Percentiles rank a stretch among this genome's conserved stretches.
Evolutionary conservation across 2,329 filamentous ascomycete genomes (phyloP).

Genomic region (Penicillium sp.): DNA sequence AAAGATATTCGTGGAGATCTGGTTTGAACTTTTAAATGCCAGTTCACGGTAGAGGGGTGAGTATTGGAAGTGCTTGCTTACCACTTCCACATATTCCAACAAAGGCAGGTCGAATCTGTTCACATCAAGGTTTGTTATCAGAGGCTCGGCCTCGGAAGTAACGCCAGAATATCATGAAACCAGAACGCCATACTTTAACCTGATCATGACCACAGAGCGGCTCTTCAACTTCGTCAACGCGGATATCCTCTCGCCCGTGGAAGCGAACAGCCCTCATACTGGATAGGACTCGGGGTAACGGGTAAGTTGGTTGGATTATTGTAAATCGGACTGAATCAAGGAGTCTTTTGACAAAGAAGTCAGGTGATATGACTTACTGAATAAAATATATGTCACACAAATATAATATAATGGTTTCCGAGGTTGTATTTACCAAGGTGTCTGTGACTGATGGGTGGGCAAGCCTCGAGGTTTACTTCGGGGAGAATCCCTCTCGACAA

Average conservation of each 20-base stretch:
- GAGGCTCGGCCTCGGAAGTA: neutral
- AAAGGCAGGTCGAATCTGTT: conserved; percentile 32
- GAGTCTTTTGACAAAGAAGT: neutral
- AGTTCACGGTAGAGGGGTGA: too few species aligned
- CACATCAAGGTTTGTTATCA: neutral
- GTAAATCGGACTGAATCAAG: neutral
- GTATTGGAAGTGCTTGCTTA: neutral
- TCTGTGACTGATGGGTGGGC: neutral
- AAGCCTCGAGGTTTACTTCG: neutral
- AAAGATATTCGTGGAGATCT: conserved; percentile 56
- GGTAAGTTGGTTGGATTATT: neutral
- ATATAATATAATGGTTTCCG: too few species aligned
- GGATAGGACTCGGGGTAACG: neutral
- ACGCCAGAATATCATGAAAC: neutral
- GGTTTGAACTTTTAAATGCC: too few species aligned
- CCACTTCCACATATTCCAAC: conserved; percentile 39
- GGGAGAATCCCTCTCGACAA: neutral
- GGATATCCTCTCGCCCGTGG: conserved; percentile 37
- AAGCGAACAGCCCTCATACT: conserved; percentile 40
- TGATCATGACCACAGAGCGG: conserved; percentile 50
- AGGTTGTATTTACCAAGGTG: too few species aligned
- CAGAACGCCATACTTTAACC: conserved; percentile 40
- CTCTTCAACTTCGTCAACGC: conserved; percentile 37
- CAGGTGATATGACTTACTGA: neutral
- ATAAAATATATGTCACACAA: too few species aligned